Percentiles rank a stretch among this genome's conserved stretches.
phyloP scores from a whole-genome alignment of 768 basidiomycete genomes.

The Rubroboletus pulcherrimus region DNA sequence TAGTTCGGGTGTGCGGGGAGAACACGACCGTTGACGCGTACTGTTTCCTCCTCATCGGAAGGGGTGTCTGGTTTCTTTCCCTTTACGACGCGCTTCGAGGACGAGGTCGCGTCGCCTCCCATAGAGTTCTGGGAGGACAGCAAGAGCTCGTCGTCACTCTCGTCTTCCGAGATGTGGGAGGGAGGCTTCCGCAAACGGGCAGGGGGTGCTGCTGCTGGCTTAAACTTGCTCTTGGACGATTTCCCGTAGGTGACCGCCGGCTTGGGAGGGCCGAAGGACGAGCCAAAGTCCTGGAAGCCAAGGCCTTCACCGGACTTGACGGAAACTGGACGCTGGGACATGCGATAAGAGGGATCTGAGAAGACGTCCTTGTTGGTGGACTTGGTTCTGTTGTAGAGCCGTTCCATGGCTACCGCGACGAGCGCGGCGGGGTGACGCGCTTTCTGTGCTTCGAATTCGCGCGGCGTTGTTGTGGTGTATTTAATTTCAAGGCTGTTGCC shows the following conservation, averaged over 20 bases:
- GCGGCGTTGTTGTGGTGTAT: constrained; percentile 30
- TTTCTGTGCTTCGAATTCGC: constrained; percentile 8
- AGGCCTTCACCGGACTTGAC: constrained; percentile 27
- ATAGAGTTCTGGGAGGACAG: constrained; percentile 24
- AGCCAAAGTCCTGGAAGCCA: constrained; percentile 24
- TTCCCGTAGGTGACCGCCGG: background rate
- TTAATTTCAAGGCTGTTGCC: constrained; percentile 23
- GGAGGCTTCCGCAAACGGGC: background rate
- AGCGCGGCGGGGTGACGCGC: background rate
- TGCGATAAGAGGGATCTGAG: constrained; percentile 19
- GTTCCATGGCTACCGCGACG: constrained; percentile 21
- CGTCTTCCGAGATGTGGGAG: background rate
- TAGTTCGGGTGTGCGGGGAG: constrained; percentile 23
- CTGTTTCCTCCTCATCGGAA: constrained; percentile 3
- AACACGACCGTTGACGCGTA: constrained; percentile 15
- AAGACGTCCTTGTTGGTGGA: background rate
- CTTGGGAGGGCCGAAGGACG: constrained; percentile 17
- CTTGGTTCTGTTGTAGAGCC: background rate
- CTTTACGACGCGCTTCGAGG: constrained; percentile 11
- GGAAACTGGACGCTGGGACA: constrained; percentile 21
- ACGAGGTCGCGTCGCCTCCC: constrained; percentile 5
- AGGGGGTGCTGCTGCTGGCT: background rate
- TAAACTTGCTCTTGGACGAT: constrained; percentile 12
- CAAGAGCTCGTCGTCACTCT: constrained; percentile 31
- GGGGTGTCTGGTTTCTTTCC: background rate